Percentiles rank a stretch among this genome's conserved stretches.
These are phyloP conservation scores for Mortierella alpina DNA, from an alignment of 192 early-diverging fungal species.

Conservation along the genomic window DNA sequence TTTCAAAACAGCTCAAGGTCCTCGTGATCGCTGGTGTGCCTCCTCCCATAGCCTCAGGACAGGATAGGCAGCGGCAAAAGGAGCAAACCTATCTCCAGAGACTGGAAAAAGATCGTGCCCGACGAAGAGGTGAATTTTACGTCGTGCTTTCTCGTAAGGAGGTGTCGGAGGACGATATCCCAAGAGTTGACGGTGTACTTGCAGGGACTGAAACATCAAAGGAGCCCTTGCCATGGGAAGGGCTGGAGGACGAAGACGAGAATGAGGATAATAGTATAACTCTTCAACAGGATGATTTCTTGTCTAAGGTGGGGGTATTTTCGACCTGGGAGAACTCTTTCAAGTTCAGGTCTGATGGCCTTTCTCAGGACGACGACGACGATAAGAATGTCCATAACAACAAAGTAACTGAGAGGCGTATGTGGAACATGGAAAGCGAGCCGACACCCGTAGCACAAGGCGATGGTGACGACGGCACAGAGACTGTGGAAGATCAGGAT, in stretches of 20 bases:
- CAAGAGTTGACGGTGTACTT: not conserved
- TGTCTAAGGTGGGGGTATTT: not conserved
- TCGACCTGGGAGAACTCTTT: slow-evolving; percentile 15
- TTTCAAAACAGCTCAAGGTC: slow-evolving; percentile 14
- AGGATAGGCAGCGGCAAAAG: not conserved
- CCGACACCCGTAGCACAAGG: not conserved
- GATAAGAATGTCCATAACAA: not conserved
- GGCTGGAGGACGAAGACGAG: slow-evolving; percentile 8
- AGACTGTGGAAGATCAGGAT: not conserved
- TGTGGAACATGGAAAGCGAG: not conserved
- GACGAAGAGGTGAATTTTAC: slow-evolving; percentile 24
- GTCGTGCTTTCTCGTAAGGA: slow-evolving; percentile 26
- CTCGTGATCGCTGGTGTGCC: slow-evolving; percentile 35
- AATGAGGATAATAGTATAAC: not conserved
- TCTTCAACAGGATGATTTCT: not conserved
- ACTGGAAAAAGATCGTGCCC: slow-evolving; percentile 9
- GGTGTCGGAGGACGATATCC: not conserved
- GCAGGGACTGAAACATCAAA: not conserved
- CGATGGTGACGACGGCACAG: slow-evolving; percentile 17
- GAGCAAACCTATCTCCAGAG: slow-evolving; percentile 21
- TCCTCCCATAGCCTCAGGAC: not conserved
- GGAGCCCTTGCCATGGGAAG: slow-evolving; percentile 49
- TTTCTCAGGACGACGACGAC: not conserved
- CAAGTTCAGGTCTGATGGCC: slow-evolving; percentile 17
- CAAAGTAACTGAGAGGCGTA: not conserved